Evolutionary conservation across 2,329 filamentous ascomycete genomes (phyloP), one percentile per base, ranked within the genome.

Genomic region (Pseudogymnoascus sp.): DNA sequence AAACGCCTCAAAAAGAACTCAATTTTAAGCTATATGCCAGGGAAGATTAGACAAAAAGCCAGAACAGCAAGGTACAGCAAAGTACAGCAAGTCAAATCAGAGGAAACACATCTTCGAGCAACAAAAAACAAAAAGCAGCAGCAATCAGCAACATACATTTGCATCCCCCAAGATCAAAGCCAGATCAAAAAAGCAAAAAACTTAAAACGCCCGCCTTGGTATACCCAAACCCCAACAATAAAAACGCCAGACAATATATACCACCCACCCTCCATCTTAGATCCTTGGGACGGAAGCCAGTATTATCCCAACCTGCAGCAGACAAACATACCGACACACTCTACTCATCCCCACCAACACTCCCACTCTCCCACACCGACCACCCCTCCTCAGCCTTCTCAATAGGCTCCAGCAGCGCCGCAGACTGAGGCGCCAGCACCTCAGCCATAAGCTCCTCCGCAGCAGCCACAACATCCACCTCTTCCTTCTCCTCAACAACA

Each of bases 321-420:
- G 25, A 54, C 14, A 28, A n/a, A 28, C 45, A 51, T 19, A 45
- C 39, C 11, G 41, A 45, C 16, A 45, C 41, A n/a, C 51, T 5
- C 14, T 63, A 69, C 41, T 72, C 70, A 43, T 71, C 86, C 60
- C 85, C 87, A 68, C 85, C 83, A 25, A 82, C 81, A 73, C 85
- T 89, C 25, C 80, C 82, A 71, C 86, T 90, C 75, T 90, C 88
- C 87, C 87, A 90, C 14, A 90, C 79, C 69, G 89, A 85, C 70
- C 90, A 85, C 72, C 76, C 80, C 69, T 86, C 83, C 43, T 81
- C 83, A 0, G 83, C 82, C 57, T 82, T 85, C 62, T 87, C 83
- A 4, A 87, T 78, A 0, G 83, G 81, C 63, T 82, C 74, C 13
- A 87, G 74, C 2, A 83, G 70, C 1, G 80, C 78, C 2, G 81